Evolutionary conservation across 495 filamentous ascomycete species (phyloP).

Genomic region (Neurospora africana): DNA sequence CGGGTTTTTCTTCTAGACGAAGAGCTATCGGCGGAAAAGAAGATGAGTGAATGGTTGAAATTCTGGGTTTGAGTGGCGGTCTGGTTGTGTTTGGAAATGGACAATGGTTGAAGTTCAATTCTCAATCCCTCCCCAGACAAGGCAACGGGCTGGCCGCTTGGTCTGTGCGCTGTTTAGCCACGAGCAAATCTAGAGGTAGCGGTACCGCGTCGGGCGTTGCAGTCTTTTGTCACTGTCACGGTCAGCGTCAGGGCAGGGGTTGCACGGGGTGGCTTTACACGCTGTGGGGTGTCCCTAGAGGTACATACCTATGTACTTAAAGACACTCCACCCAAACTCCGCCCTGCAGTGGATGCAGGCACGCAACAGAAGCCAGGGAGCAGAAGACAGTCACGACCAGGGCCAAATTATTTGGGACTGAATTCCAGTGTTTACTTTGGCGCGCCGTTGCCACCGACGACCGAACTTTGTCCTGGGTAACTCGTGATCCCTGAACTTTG

Average conservation of each 20-base stretch:
- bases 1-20: background rate
- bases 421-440: conserved; percentile 19
- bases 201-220: background rate
- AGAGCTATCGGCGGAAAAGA: background rate
- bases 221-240: background rate
- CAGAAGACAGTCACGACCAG: background rate
- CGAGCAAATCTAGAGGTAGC: background rate
- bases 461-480: conserved; percentile 3
- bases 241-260: background rate
- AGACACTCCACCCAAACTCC: background rate
- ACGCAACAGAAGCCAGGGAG: background rate
- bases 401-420: background rate
- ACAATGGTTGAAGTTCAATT: background rate
- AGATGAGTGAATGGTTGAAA: background rate
- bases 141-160: background rate
- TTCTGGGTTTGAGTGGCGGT: background rate
- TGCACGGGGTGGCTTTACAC: background rate
- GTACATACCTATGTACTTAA: background rate
- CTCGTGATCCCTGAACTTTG: background rate
- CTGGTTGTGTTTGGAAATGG: background rate
- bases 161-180: background rate
- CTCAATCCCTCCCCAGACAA: background rate
- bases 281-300: background rate
- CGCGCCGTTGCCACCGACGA: conserved; percentile 20
- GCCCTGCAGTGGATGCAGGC: background rate